Conservation (phyloP, 306 rosid species). For the Cicer arietinum region DNA sequence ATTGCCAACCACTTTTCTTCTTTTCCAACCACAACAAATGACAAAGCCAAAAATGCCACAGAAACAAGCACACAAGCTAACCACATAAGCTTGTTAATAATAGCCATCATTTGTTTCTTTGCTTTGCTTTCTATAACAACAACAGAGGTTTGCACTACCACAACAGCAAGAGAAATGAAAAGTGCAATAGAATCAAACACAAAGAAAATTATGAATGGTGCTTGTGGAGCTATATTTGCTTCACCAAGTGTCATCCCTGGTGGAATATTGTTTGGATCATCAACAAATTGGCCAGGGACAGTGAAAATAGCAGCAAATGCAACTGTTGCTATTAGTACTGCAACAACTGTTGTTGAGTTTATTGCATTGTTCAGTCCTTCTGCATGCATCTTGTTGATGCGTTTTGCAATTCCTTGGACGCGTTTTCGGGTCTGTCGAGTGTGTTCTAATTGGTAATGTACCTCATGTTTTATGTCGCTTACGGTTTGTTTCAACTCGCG, state of each 20-base stretch:
- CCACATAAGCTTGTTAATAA: conserved; percentile 99
- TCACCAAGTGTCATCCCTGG: conserved; percentile 75
- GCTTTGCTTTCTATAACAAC: conserved; percentile 97
- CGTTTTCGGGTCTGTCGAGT: conserved; percentile 93
- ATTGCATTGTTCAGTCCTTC: conserved; percentile 98
- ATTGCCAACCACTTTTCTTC: conserved; percentile 79
- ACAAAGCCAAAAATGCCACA: conserved; percentile 83
- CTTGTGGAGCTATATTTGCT: conserved; percentile 77
- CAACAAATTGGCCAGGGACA: conserved; percentile 89
- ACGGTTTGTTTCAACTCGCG: conserved; percentile 92
- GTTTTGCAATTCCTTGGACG: conserved; percentile 95
- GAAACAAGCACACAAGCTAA: conserved; percentile 85
- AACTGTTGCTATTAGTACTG: conserved; percentile 95
- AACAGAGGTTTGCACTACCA: conserved; percentile 94
- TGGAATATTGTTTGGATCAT: conserved; percentile 59
- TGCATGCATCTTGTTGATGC: conserved; percentile 85
- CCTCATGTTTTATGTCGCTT: conserved; percentile 94
- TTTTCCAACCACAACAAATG: conserved; percentile 88
- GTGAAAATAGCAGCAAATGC: conserved; percentile 96
- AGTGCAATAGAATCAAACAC: conserved; percentile 86
- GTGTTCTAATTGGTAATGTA: conserved; percentile 91
- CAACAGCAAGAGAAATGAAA: conserved; percentile 92
- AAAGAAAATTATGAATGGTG: conserved; percentile 74
- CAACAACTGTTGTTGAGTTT: conserved; percentile 93
- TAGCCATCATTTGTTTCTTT: conserved; percentile 98